phyloP scores from a whole-genome alignment of 192 early-diverging fungal genomes.

The Entophlyctis helioformis region DNA sequence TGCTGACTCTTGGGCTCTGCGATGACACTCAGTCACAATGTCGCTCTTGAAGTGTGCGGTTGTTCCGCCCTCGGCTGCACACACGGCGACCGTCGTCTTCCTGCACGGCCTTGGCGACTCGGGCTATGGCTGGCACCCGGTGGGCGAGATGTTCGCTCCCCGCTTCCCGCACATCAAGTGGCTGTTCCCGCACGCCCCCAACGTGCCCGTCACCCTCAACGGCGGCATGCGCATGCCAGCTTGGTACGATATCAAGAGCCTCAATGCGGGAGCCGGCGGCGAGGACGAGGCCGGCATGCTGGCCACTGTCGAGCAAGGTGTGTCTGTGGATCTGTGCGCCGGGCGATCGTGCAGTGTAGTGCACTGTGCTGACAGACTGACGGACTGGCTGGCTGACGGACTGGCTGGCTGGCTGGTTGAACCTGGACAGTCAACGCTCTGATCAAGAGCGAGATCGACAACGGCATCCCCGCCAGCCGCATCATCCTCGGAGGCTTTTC shows the following conservation, averaged over 20 bases:
- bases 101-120: conserved; percentile 71
- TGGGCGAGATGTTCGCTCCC: conserved; percentile 11
- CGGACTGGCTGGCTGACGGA: background rate
- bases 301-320: conserved; percentile 33
- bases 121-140: conserved; percentile 26
- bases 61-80: conserved; percentile 31
- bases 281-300: conserved; percentile 68
- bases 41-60: conserved; percentile 13
- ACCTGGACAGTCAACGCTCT: conserved; percentile 32
- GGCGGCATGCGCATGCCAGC: conserved; percentile 69
- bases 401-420: background rate
- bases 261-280: conserved; percentile 21
- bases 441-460: conserved; percentile 62
- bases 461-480: conserved; percentile 62
- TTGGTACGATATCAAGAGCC: conserved; percentile 68
- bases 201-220: conserved; percentile 55
- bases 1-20: too few relatives aligned
- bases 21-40: too few relatives aligned
- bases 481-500: conserved; percentile 94
- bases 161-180: conserved; percentile 78
- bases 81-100: conserved; percentile 74
- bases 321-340: background rate
- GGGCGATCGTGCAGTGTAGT: background rate
- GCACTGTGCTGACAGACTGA: background rate
- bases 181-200: conserved; percentile 72